A percentile compares a stretch with the other conserved stretches of the same genome.
Evolutionary conservation across 2,329 filamentous ascomycete species (phyloP).

Genomic region (Ophiostoma himal-ulmi): DNA sequence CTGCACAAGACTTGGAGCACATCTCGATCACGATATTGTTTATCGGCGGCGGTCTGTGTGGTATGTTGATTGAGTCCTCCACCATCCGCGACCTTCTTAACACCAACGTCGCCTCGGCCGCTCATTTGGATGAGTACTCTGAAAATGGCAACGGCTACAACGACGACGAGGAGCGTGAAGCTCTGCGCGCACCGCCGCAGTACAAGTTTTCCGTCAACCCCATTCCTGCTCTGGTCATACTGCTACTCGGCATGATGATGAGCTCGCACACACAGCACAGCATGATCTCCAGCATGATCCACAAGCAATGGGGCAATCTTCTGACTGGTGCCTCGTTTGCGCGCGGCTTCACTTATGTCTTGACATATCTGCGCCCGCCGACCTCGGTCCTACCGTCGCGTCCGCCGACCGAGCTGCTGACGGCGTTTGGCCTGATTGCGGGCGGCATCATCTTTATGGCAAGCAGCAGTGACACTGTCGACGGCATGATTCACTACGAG

Average conservation of each 20-base stretch:
- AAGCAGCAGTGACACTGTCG: slow-evolving; percentile 71
- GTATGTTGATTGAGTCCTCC: slow-evolving; percentile 78
- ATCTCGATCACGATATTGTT: slow-evolving; percentile 90
- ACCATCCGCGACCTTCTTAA: slow-evolving; percentile 63
- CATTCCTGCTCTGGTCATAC: slow-evolving; percentile 77
- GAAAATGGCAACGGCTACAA: slow-evolving; percentile 30
- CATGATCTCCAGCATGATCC: slow-evolving; percentile 84
- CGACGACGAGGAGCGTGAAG: slow-evolving; percentile 42
- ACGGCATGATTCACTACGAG: slow-evolving; percentile 67
- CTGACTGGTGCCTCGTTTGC: slow-evolving; percentile 75
- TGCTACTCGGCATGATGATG: slow-evolving; percentile 92
- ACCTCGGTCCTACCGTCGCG: slow-evolving; percentile 73
- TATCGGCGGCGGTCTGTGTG: slow-evolving; percentile 81
- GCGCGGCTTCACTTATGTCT: slow-evolving; percentile 70
- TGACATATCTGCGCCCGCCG: slow-evolving; percentile 74
- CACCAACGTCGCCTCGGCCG: slow-evolving; percentile 40
- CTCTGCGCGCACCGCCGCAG: slow-evolving; percentile 55
- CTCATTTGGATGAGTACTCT: slow-evolving; percentile 28
- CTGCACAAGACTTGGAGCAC: slow-evolving; percentile 78
- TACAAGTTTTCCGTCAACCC: slow-evolving; percentile 80
- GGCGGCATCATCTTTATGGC: slow-evolving; percentile 91
- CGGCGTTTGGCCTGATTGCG: slow-evolving; percentile 77
- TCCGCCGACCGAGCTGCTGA: slow-evolving; percentile 83
- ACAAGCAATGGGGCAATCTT: slow-evolving; percentile 87
- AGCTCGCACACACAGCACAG: slow-evolving; percentile 78